Percentiles rank a stretch among this genome's conserved stretches.
Evolutionary conservation across 2,329 filamentous ascomycete species (phyloP).

Genomic region (Aquanectria penicillioides): DNA sequence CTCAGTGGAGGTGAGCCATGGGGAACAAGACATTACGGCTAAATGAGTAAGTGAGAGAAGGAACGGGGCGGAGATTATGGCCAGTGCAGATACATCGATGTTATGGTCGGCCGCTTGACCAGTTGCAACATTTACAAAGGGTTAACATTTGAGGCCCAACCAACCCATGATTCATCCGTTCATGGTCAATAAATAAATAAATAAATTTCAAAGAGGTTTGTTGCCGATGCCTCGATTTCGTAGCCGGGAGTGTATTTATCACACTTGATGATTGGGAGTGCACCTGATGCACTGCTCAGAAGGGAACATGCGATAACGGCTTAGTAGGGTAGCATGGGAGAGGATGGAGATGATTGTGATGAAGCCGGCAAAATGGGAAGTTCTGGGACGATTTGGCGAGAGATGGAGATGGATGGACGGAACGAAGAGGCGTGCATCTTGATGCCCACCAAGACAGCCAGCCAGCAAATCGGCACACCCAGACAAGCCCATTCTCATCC

Average conservation of each 20-base stretch:
- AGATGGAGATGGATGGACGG: neutral
- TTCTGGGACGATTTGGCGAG: neutral
- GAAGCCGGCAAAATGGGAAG: neutral
- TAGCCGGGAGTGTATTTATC: too few species aligned
- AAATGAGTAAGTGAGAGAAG: slow-evolving; percentile 11
- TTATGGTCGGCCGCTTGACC: neutral
- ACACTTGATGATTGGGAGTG: too few species aligned
- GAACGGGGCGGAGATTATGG: neutral
- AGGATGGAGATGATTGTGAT: neutral
- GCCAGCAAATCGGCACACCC: neutral
- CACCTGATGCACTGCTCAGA: too few species aligned
- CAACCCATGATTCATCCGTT: too few species aligned
- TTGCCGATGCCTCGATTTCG: too few species aligned
- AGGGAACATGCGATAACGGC: neutral
- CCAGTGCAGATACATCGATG: slow-evolving; percentile 13
- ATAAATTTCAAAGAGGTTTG: too few species aligned
- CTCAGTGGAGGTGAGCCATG: slow-evolving; percentile 25
- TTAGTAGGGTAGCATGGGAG: neutral
- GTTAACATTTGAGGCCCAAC: too few species aligned
- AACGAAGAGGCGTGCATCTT: neutral
- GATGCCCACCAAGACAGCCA: neutral
- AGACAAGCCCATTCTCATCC: slow-evolving; percentile 10
- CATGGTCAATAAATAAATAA: too few species aligned
- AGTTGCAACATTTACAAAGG: neutral
- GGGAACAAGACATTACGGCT: slow-evolving; percentile 17